phyloP scores from a whole-genome alignment of 2,329 filamentous ascomycete species.

The Rachicladosporium sp. region DNA sequence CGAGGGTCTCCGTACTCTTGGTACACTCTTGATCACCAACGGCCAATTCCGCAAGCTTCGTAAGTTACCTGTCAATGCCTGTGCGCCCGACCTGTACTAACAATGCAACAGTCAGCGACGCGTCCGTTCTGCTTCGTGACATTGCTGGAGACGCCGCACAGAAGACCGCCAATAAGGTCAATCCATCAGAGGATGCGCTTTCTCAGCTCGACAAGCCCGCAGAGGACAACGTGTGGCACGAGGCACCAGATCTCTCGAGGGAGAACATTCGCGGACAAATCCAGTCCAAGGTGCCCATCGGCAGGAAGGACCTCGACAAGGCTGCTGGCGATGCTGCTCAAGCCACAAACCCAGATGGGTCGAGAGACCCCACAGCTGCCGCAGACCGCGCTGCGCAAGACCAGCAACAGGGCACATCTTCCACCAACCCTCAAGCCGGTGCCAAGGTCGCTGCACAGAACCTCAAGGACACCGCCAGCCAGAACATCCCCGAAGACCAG shows the following conservation, averaged over 20 bases:
- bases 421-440: slow-evolving; percentile 40
- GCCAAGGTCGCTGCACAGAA: slow-evolving; percentile 33
- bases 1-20: slow-evolving; percentile 75
- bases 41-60: slow-evolving; percentile 89
- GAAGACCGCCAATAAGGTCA: slow-evolving; percentile 62
- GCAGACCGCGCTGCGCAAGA: slow-evolving; percentile 43
- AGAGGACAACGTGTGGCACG: slow-evolving; percentile 87
- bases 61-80: slow-evolving; percentile 34
- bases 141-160: slow-evolving; percentile 82
- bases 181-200: slow-evolving; percentile 66
- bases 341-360: slow-evolving; percentile 43
- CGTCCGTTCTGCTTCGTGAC: slow-evolving; percentile 67
- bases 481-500: slow-evolving; percentile 53
- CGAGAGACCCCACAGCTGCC: slow-evolving; percentile 42
- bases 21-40: slow-evolving; percentile 83
- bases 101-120: slow-evolving; percentile 54
- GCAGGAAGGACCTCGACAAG: slow-evolving; percentile 48
- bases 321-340: slow-evolving; percentile 46
- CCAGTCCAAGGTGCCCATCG: slow-evolving; percentile 44
- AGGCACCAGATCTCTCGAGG: slow-evolving; percentile 63
- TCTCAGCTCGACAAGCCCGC: slow-evolving; percentile 70
- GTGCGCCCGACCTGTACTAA: background rate
- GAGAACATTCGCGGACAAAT: slow-evolving; percentile 57
- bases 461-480: slow-evolving; percentile 44
- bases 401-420: slow-evolving; percentile 31